These are phyloP conservation scores for Phaseolus lunatus DNA, from an alignment of 306 rosid species.

Conservation along the genomic window DNA sequence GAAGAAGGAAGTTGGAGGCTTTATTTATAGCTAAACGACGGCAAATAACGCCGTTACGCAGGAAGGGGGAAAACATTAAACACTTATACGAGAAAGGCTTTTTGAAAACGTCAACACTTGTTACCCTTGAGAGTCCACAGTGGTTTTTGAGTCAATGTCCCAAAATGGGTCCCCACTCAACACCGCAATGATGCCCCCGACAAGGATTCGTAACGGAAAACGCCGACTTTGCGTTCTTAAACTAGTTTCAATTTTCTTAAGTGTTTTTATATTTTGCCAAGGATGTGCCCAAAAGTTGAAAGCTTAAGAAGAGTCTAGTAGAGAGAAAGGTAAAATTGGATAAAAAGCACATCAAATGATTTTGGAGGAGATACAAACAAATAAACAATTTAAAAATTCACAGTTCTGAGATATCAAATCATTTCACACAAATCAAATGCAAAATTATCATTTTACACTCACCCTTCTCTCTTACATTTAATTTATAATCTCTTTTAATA, in stretches of 20 bases:
- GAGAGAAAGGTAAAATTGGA: neutral
- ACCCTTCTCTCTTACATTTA: too few relatives aligned
- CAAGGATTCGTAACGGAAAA: slow-evolving; percentile 63
- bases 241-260: slow-evolving; percentile 19
- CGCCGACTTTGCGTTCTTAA: slow-evolving; percentile 48
- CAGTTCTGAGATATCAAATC: neutral
- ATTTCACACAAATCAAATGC: too few relatives aligned
- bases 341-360: neutral
- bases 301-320: too few relatives aligned
- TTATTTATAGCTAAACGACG: slow-evolving; percentile 71
- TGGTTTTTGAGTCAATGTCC: slow-evolving; percentile 59
- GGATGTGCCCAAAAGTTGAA: neutral
- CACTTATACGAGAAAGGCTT: slow-evolving; percentile 40
- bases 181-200: slow-evolving; percentile 44
- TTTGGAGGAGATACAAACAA: neutral
- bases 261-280: neutral
- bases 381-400: neutral
- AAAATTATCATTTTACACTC: too few relatives aligned
- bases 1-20: slow-evolving; percentile 22
- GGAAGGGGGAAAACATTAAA: neutral
- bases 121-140: slow-evolving; percentile 31
- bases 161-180: slow-evolving; percentile 19
- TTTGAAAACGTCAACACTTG: slow-evolving; percentile 58
- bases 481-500: too few relatives aligned
- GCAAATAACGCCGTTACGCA: slow-evolving; percentile 78